Conservation (phyloP, 129 eudicot species). For the Pittosporum tobira region DNA sequence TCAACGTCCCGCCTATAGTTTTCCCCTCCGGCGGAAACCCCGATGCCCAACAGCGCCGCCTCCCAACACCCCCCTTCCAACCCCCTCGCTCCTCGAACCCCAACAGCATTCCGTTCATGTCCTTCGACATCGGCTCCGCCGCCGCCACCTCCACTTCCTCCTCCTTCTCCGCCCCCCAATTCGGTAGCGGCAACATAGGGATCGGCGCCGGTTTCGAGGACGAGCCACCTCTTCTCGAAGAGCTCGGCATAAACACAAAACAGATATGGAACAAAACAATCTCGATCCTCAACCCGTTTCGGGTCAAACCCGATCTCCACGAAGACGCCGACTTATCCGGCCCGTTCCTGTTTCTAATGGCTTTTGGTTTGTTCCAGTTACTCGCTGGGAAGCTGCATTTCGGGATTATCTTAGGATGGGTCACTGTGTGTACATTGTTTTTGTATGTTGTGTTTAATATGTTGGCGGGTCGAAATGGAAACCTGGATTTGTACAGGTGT, state of each 20-base stretch:
- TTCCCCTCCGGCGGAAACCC: conserved; percentile 81
- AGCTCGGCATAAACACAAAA: conserved; percentile 77
- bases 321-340: conserved; percentile 83
- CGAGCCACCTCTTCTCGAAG: conserved; percentile 85
- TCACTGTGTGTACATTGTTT: conserved; percentile 54
- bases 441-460: conserved; percentile 61
- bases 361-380: conserved; percentile 73
- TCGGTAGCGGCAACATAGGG: conserved; percentile 24
- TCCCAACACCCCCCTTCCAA: conserved; percentile 68
- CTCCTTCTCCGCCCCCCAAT: conserved; percentile 50
- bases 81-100: conserved; percentile 57
- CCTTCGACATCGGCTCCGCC: conserved; percentile 64
- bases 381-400: conserved; percentile 83
- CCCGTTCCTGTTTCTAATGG: conserved; percentile 64
- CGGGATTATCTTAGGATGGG: conserved; percentile 76
- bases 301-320: conserved; percentile 54
- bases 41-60: conserved; percentile 43
- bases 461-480: conserved; percentile 71
- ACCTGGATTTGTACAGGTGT: conserved; percentile 58
- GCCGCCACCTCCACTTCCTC: conserved; percentile 64
- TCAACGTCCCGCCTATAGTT: conserved; percentile 78
- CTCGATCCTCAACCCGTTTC: conserved; percentile 62
- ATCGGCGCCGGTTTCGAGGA: conserved; percentile 64
- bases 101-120: conserved; percentile 59
- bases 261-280: conserved; percentile 72